Evolutionary conservation across 2,329 filamentous ascomycete genomes (phyloP), one percentile per base, ranked within the genome.

Genomic region (Hyphodiscus sp.): DNA sequence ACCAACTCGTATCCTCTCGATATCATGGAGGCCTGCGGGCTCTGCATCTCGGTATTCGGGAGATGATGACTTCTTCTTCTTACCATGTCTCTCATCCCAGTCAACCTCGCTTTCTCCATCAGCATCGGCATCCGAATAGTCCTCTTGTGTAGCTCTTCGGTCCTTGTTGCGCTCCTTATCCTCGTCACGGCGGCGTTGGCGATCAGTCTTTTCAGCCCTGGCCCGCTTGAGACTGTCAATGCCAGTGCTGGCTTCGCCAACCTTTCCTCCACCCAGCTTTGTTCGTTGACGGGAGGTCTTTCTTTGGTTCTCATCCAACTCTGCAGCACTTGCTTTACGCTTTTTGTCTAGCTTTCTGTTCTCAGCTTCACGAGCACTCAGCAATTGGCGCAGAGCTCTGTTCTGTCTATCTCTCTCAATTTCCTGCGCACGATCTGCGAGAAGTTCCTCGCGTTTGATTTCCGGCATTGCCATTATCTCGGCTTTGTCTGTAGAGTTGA

Each of bases 401-500:
- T 94, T 90, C 72, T 96, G 92, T 55, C 87, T 82, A 63, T 88
- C 85, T 50, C 85, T 84, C 65, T 94, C 88, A 54, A 91, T 85
- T 68, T 94, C 85, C 63, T 89, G 83, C 38, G 87, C 86, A 60
- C 94, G 89, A 62, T 95, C 89, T 19, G 91, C 92, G 7, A 99
- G 80, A 45, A 96, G 85, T 67, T 90, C 83, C 70, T 99, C 94
- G 58, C 92, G 87, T 67, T 95, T 85, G 49, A 97, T 85, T 73
- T 97, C 91, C 29, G 91, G 86, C 80, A 96, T 83, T 53, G 78
- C 81, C 79, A 94, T 85, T 58, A 99, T 94, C 49, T 87, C 77
- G 8, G 79, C 79, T 70, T 89, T 91, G 67, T 94, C 89, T 41
- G 82, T 78, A 45, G 83, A 77, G 61, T 82, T 87, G 63, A 82